Base-by-base conservation (phyloP, 108 stramenopile genomes). In the Stephanodiscus minutulus region DNA sequence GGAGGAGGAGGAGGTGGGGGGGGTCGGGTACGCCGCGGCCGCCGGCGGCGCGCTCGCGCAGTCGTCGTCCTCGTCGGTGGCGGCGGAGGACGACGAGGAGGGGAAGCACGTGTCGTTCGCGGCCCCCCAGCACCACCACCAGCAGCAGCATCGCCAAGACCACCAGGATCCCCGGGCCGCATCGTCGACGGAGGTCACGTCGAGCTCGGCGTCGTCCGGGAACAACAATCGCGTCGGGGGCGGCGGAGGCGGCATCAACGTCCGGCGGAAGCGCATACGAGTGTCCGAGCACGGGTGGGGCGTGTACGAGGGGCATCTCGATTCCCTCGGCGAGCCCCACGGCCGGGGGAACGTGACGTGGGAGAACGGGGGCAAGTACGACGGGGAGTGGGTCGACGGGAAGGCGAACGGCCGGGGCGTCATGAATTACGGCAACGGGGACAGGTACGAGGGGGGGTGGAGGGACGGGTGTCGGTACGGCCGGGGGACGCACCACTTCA, bases 331-430 rank as follows among this genome's bases (percentile, higher is more conserved):
- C 3, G 78, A 79, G 20, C 78, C 78, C 11, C 75, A 79, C 17
- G 84, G 84, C 1, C 48, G 67, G 27, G 84, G 84, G 6, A 62
- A 59, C 0, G 67, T 85, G 9, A 71, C 74, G 0, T 83, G 82
- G 84, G 80, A 74, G 43, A 79, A 85, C 36, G 84, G 84, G 15
- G 84, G 82, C 3, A 76, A 68, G 46, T 85, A 85, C 68, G 74
- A 59, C 29, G 84, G 84, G n/a, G 82, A 82, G 37, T 85, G 84
- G 84, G 53, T 75, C 25, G 78, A 85, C 48, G 84, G 84, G 3
- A 82, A 80, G 48, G 79, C 82, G 33, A 74, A 82, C 57, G 84
- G 84, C 3, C 58, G 43, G 61, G 84, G 84, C 9, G 55, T 81
- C 10, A 85, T 81, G 78, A 49, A 76, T 49, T 85, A 80, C 47